Base-by-base conservation (phyloP, 805 yeast species). In the Yamadazyma scolyti region DNA sequence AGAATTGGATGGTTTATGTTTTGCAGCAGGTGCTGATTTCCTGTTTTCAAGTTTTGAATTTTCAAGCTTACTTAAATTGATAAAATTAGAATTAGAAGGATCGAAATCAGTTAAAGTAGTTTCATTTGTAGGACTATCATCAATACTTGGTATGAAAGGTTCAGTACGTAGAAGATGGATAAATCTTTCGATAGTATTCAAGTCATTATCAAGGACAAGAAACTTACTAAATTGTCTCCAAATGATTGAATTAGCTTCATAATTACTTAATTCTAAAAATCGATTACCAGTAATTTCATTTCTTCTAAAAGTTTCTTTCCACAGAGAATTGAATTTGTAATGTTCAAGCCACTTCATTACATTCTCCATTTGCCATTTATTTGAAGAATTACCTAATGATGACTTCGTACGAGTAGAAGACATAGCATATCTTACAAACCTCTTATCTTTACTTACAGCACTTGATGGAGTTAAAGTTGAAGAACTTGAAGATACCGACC, bases 281-380 rank as follows among this genome's bases (percentile, higher is more conserved):
- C 71, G 61, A 27, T 75, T 71, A 0, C 88, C 87, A 7, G 68
- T 60, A 3, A 88, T 62, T 29, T 75, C 73, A 38, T 76, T 67
- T 25, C 66, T 65, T 23, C 60, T 59, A 54, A 88, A 82, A 11
- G 78, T 71, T 4, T 65, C 72, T n/a, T 72, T 62, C 96, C 96
- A 88, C 9, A 79, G 63, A 3, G 69, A 73, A 42, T 82, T 81
- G 56, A 88, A 88, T 13, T 72, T 68, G 50, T 87, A 71, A n/a
- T 55, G 44, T 6, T 71, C 78, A 16, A 88, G 64, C 94, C 95
- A 88, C 28, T 60, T 51, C 0, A 68, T 37, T 1, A 87, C 89
- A 31, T 82, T 66, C n/a, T 70, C 75, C 40, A 73, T 59, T 2
- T 80, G 75, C 96, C 96, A 87, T 36, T 75, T 79, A 5, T 65